These are phyloP conservation scores for Ogataea angusta DNA, from an alignment of 805 yeast species.

Conservation along the genomic window DNA sequence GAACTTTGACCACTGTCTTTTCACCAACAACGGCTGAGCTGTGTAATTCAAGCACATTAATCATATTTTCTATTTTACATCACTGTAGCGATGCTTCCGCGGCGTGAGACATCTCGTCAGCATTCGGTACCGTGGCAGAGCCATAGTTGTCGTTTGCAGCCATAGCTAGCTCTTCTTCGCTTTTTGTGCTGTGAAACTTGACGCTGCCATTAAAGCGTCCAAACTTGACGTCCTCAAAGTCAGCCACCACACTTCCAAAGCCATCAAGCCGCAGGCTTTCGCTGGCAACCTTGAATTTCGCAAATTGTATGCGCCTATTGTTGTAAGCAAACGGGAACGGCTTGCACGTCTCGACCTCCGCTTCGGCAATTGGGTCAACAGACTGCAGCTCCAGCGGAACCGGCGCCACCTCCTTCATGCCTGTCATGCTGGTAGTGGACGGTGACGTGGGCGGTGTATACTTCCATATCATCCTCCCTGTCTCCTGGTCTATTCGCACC, in stretches of 20 bases:
- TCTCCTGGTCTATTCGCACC: constrained; percentile 15
- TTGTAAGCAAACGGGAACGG: constrained; percentile 29
- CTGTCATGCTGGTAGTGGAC: background rate
- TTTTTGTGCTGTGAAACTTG: constrained; percentile 9
- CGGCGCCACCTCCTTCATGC: background rate
- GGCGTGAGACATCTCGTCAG: no score
- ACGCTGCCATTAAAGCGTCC: constrained; percentile 20
- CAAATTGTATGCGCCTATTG: constrained; percentile 25
- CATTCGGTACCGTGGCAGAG: background rate
- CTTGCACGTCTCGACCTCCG: constrained; percentile 55
- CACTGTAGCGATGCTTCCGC: background rate
- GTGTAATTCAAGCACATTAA: background rate
- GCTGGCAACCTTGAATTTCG: constrained; percentile 10
- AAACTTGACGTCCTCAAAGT: constrained; percentile 16
- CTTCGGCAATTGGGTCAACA: constrained; percentile 41
- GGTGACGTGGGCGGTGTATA: constrained; percentile 5
- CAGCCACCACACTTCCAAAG: constrained; percentile 15
- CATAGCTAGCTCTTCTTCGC: constrained; percentile 6
- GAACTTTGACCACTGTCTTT: constrained; percentile 17
- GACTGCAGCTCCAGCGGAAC: background rate
- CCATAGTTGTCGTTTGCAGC: background rate
- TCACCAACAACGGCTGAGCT: constrained; percentile 11
- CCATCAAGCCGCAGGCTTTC: constrained; percentile 10
- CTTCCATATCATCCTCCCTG: constrained; percentile 24
- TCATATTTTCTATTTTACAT: background rate